Percentiles rank a stretch among this genome's conserved stretches.
These are phyloP conservation scores for Spathaspora arborariae DNA, from an alignment of 805 yeast species.

Conservation along the genomic window DNA sequence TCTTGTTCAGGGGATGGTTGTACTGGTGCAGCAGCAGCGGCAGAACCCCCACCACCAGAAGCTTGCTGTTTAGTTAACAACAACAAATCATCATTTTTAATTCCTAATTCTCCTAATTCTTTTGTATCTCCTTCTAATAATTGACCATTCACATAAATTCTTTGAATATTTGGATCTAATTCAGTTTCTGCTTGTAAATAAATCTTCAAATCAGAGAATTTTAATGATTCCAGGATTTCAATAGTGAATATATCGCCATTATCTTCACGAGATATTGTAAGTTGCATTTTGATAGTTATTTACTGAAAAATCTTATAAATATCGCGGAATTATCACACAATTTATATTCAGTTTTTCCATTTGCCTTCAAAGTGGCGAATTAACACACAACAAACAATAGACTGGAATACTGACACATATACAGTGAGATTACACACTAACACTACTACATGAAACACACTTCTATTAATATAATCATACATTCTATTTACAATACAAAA, in stretches of 20 bases:
- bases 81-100: constrained; percentile 59
- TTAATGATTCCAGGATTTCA: constrained; percentile 64
- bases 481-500: not conserved
- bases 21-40: constrained; percentile 3
- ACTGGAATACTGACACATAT: too few species aligned
- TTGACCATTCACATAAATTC: constrained; percentile 46
- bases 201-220: constrained; percentile 66
- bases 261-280: constrained; percentile 22
- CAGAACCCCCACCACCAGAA: constrained; percentile 5
- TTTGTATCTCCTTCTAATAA: constrained; percentile 25
- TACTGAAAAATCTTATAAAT: too few species aligned
- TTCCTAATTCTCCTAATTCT: constrained; percentile 44
- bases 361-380: constrained; percentile 5
- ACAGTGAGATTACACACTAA: too few species aligned
- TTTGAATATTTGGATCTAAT: constrained; percentile 44
- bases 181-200: constrained; percentile 68
- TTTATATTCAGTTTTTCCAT: too few species aligned
- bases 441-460: not conserved
- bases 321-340: too few species aligned
- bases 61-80: constrained; percentile 25
- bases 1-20: constrained; percentile 9
- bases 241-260: constrained; percentile 33
- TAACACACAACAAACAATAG: not conserved
- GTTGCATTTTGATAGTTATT: too few species aligned
- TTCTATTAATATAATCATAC: not conserved